Base-by-base conservation (phyloP, 176 grass and related monocot species). In the Oryza officinalis region DNA sequence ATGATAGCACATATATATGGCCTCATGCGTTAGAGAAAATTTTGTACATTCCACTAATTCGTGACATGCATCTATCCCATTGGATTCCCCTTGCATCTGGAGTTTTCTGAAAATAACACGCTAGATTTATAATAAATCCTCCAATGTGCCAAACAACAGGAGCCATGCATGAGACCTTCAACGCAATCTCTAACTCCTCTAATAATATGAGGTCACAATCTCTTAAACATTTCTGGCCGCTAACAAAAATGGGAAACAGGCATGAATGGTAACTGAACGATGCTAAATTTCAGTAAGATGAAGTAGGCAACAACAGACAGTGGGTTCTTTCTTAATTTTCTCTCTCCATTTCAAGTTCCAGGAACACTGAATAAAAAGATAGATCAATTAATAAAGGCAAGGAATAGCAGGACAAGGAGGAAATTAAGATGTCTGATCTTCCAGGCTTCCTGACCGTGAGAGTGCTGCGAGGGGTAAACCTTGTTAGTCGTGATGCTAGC, bases 371-470 rank as follows among this genome's bases (percentile, higher is more conserved):
- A 59, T 20, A n/a, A 59, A 20, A 38, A 4, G 30, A 10, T 8
- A n/a, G 70, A 25, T 28, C 13, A 11, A 49, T 28, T 52, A 8
- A 5, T 54, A 17, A 54, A 47, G 41, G 41, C 10, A 45, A 27
- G 3, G n/a, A 54, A 69, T 35, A 44, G 14, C 6, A 10, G 20
- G 22, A 13, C 4, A 31, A 60, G 61, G 27, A 52, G 0, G 37
- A 8, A 38, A 38, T 38, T 38, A 52, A 27, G 60, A 77, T 86
- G 80, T 78, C 74, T 78, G 13, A 65, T 13, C n/a, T 81, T 67
- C 91, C 88, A 12, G 91, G 84, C 1, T 43, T 92, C 57, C 67
- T 92, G 72, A 65, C 12, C 6, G 91, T 92, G 67, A 59, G 80
- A 27, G 77, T 92, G 10, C 31, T 86, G 13, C 84, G 87, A 15